Percentiles rank a stretch among this genome's conserved stretches.
These are phyloP conservation scores for Apiotrichum mycotoxinovorans DNA, from an alignment of 1,284 basidiomycete species.

Conservation along the genomic window DNA sequence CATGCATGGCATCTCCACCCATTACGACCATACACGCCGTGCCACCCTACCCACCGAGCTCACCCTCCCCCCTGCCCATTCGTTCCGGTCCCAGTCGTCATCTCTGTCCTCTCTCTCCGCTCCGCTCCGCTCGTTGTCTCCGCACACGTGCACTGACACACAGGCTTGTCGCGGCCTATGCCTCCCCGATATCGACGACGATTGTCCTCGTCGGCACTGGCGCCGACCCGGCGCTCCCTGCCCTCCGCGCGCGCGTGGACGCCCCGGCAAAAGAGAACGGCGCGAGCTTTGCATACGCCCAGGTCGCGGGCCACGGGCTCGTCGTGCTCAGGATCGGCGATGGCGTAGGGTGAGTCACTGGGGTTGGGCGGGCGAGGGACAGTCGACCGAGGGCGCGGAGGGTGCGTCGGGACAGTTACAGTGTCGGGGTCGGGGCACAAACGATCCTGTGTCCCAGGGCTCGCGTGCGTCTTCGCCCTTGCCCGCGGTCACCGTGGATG, in stretches of 20 bases:
- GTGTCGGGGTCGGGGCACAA: too few species aligned
- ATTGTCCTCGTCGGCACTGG: constrained; percentile 27
- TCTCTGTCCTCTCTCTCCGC: too few species aligned
- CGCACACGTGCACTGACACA: not conserved
- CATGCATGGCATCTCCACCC: too few species aligned
- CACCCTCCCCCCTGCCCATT: too few species aligned
- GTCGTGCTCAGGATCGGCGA: constrained; percentile 19
- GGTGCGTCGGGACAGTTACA: too few species aligned
- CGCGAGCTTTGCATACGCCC: constrained; percentile 14
- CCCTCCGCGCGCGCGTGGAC: constrained; percentile 5
- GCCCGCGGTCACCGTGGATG: too few species aligned
- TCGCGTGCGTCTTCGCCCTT: too few species aligned
- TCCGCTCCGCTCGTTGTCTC: too few species aligned
- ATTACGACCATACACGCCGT: not conserved
- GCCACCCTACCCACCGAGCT: not conserved
- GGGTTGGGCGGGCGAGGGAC: not conserved
- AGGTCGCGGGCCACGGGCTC: constrained; percentile 13
- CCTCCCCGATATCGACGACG: constrained; percentile 10
- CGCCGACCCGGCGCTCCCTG: constrained; percentile 22
- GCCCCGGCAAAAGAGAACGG: not conserved
- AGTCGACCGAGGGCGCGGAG: not conserved
- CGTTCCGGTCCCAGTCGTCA: too few species aligned
- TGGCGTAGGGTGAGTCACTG: constrained; percentile 32
- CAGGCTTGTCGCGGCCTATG: constrained; percentile 36
- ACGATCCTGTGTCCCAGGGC: too few species aligned